Percentiles rank a stretch among this genome's conserved stretches.
These are phyloP conservation scores for Epichloe sp. DNA, from an alignment of 2,329 filamentous ascomycete genomes.

Conservation along the genomic window DNA sequence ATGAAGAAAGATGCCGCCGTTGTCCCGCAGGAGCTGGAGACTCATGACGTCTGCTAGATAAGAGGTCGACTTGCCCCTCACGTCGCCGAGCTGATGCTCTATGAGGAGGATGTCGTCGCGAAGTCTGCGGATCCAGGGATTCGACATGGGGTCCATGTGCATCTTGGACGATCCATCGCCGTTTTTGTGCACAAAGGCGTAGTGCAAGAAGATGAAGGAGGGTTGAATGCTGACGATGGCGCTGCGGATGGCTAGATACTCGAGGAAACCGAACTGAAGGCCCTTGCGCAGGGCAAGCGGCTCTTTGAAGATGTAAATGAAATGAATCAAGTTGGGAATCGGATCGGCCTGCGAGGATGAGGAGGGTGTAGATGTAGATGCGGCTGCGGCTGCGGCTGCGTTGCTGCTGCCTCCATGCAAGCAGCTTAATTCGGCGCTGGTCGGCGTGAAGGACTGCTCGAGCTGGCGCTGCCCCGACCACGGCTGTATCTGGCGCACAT, in stretches of 20 bases:
- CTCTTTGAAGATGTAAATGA: constrained; percentile 7
- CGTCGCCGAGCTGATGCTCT: constrained; percentile 2
- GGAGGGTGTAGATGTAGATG: not conserved
- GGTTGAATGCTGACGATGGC: constrained; percentile 7
- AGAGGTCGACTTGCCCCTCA: not conserved
- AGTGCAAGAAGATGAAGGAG: constrained; percentile 4
- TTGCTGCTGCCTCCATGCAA: constrained; percentile 1
- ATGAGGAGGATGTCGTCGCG: constrained; percentile 4
- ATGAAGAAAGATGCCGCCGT: constrained; percentile 9
- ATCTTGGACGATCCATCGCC: constrained; percentile 1
- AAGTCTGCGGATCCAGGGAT: constrained; percentile 7
- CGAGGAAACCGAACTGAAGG: constrained; percentile 7
- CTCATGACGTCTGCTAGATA: constrained; percentile 6
- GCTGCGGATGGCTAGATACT: constrained; percentile 8
- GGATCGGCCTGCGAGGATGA: constrained; percentile 1
- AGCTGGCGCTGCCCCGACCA: constrained; percentile 5
- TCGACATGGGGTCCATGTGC: constrained; percentile 1
- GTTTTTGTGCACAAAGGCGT: constrained; percentile 1
- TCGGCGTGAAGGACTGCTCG: constrained; percentile 7
- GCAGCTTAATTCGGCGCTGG: constrained; percentile 6
- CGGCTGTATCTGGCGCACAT: constrained; percentile 4
- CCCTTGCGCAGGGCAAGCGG: constrained; percentile 2
- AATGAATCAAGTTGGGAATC: constrained; percentile 9
- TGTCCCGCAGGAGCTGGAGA: constrained; percentile 6
- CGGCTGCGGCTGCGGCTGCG: too few relatives aligned